Evolutionary conservation across 2,329 filamentous ascomycete genomes (phyloP).

Genomic region (Monosporascus sp.): DNA sequence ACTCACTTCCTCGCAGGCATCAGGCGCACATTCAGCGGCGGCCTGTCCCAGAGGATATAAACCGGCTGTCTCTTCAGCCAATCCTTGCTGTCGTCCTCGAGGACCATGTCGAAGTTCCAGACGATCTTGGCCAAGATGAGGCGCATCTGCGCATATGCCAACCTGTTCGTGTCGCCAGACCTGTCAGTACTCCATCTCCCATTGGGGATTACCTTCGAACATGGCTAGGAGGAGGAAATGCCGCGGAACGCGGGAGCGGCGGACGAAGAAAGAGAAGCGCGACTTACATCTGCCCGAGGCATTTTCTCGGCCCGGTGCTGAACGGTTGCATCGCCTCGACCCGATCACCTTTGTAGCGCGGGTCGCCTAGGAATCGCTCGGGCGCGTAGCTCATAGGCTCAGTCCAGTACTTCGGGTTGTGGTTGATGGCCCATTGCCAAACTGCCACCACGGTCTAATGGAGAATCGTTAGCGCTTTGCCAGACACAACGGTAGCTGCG

Average conservation of each 20-base stretch:
- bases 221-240: too few relatives aligned
- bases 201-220: too few relatives aligned
- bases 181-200: background rate
- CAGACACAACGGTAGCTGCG: too few relatives aligned
- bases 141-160: conserved; percentile 38
- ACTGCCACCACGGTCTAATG: conserved; percentile 31
- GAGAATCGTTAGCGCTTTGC: background rate
- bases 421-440: conserved; percentile 33
- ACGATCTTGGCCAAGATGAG: conserved; percentile 32
- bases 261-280: background rate
- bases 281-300: conserved; percentile 36
- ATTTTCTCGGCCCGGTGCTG: conserved; percentile 33
- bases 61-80: conserved; percentile 29
- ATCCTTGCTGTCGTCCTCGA: conserved; percentile 20
- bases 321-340: conserved; percentile 33
- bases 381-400: conserved; percentile 34
- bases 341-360: conserved; percentile 27
- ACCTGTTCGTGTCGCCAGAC: conserved; percentile 20
- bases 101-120: conserved; percentile 33
- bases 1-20: conserved; percentile 7
- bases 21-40: conserved; percentile 26
- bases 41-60: conserved; percentile 31
- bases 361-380: conserved; percentile 32
- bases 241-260: background rate
- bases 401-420: conserved; percentile 30